Base-by-base conservation (phyloP, 371 early-diverging fungal species). In the Circinella minor region DNA sequence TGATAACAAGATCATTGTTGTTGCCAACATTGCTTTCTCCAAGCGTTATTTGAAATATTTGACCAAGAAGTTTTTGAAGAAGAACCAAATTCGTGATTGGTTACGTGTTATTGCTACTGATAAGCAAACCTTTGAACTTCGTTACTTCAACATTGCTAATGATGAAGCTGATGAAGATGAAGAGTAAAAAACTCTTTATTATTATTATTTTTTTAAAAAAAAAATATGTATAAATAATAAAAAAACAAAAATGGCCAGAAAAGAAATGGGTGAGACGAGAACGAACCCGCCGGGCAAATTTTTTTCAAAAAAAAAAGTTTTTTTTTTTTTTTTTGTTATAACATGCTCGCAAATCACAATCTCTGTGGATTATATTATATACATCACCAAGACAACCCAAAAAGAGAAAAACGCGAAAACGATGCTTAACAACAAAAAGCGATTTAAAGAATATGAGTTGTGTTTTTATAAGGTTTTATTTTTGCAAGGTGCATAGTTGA, bases 41-140 rank as follows among this genome's bases (percentile, higher is more conserved):
- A 99, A 99, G 96, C 94, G 97, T 76, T 98, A 98, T 94, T 84
- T 98, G 86, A 99, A 99, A 94, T 99, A 99, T 93, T 92, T 98
- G 65, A 94, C 98, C 88, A 99, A 99, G 95, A 96, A 96, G 92
- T 99, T 96, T 95, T 90, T 99, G 89, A 99, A 99, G 95, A 97
- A 99, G 95, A 89, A 97, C 93, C 90, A 92, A 85, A 92, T 99
- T 86, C 93, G 97, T 83, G 99, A 99, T 90, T 98, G 95, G 95
- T 88, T 99, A 82, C 96, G 98, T 85, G 98, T 98, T 73, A 90
- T 98, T 82, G 90, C 98, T 80, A 83, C 90, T 77, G 85, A 87
- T 89, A 95, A 96, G 95, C 82, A 86, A 77, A 89, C 95, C 82
- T 99, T 95, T 89, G 92, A 95, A 88, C 92, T 99, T 85, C 89